Evolutionary conservation across 139 green algal species (phyloP).

Genomic region (Chlamydomonas sp.): DNA sequence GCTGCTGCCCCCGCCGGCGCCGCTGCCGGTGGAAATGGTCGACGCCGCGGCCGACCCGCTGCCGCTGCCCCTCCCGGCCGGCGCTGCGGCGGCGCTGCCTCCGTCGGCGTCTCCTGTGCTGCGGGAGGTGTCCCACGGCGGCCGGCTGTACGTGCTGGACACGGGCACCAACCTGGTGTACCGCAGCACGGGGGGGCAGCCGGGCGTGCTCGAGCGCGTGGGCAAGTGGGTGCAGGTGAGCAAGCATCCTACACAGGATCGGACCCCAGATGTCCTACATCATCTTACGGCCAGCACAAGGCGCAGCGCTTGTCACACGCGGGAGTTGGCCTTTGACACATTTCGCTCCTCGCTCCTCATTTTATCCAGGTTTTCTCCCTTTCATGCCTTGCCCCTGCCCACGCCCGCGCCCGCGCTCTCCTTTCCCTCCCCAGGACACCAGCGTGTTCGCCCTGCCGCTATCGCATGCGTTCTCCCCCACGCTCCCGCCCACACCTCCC

Average conservation of each 20-base stretch:
- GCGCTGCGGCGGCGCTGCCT: not conserved
- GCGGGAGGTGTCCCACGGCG: constrained; percentile 37
- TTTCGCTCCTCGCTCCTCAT: too few species aligned
- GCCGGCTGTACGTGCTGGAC: constrained; percentile 46
- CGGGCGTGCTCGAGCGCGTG: constrained; percentile 39
- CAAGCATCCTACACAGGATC: not conserved
- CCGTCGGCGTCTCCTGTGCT: constrained; percentile 20
- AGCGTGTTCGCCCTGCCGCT: too few species aligned
- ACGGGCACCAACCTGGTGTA: constrained; percentile 24
- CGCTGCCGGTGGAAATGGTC: too few species aligned
- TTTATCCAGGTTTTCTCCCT: too few species aligned
- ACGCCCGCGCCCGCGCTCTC: too few species aligned
- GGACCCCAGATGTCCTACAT: not conserved
- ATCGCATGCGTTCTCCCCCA: not conserved
- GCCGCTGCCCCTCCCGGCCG: not conserved
- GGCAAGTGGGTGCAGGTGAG: constrained; percentile 44
- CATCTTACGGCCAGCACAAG: not conserved
- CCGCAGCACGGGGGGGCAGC: constrained; percentile 23
- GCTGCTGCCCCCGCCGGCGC: not conserved
- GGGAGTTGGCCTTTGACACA: too few species aligned
- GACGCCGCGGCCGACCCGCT: too few species aligned
- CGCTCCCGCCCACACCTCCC: not conserved
- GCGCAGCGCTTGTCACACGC: too few species aligned
- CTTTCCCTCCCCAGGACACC: too few species aligned
- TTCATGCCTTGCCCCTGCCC: too few species aligned